phyloP scores from a whole-genome alignment of 2,329 filamentous ascomycete genomes.

The Aspergillus eucalypticola region DNA sequence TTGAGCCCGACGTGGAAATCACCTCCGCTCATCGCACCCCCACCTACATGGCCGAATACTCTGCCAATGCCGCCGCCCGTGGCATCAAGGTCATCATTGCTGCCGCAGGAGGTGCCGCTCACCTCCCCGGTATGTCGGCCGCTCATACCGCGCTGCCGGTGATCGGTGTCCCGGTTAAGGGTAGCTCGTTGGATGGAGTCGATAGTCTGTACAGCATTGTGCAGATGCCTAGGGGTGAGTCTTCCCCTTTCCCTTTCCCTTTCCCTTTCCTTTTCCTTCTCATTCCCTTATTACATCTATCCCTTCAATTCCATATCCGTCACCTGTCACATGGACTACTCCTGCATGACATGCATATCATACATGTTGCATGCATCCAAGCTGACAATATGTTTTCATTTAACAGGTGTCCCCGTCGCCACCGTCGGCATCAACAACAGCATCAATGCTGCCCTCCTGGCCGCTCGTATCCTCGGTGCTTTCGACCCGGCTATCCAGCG shows the following conservation, averaged over 20 bases:
- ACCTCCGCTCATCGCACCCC: constrained; percentile 67
- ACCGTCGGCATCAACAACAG: constrained; percentile 80
- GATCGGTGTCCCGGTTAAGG: constrained; percentile 76
- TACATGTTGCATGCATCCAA: not conserved
- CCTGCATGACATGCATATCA: not conserved
- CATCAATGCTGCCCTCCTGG: constrained; percentile 73
- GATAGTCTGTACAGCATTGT: constrained; percentile 73
- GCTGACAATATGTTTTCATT: constrained; percentile 19
- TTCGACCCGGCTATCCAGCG: constrained; percentile 43
- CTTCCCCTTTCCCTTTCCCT: not conserved
- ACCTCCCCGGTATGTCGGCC: constrained; percentile 73
- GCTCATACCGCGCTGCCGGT: constrained; percentile 71
- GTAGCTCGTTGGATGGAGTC: constrained; percentile 68
- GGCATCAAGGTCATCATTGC: constrained; percentile 75
- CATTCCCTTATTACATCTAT: too few species aligned
- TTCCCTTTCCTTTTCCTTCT: not conserved
- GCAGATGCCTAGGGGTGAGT: constrained; percentile 68
- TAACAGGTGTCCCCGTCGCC: constrained; percentile 67
- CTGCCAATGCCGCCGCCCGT: constrained; percentile 61
- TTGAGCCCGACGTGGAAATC: constrained; percentile 49
- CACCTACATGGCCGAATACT: constrained; percentile 67
- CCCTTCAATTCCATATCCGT: too few species aligned
- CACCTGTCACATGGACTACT: too few species aligned
- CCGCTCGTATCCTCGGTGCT: constrained; percentile 66
- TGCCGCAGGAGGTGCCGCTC: constrained; percentile 72